A percentile compares a stretch with the other conserved stretches of the same genome.
Conservation (phyloP, 805 yeast species). For the Suhomyces vadensis region DNA sequence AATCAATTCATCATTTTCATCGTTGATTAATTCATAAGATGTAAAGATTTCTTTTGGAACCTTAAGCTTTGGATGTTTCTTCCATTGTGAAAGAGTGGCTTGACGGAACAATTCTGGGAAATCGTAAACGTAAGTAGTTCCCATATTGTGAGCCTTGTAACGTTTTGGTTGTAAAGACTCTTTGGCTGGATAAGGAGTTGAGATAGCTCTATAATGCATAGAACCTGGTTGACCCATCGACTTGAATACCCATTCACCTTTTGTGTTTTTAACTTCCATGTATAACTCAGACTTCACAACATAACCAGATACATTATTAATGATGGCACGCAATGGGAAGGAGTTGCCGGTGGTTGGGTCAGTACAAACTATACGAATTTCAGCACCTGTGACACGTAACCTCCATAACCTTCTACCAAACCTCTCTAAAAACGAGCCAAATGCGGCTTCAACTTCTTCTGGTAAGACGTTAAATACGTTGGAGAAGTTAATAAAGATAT, state of each 20-base stretch:
- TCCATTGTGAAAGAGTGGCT: constrained; percentile 86
- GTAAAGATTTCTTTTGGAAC: constrained; percentile 77
- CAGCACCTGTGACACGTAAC: constrained; percentile 95
- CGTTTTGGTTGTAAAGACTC: constrained; percentile 98
- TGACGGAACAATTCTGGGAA: constrained; percentile 99
- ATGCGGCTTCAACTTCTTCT: constrained; percentile 94
- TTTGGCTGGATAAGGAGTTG: constrained; percentile 96
- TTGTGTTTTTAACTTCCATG: constrained; percentile 87
- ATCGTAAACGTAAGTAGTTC: constrained; percentile 96
- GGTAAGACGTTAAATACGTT: constrained; percentile 94
- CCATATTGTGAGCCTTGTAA: constrained; percentile 97
- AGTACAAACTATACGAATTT: constrained; percentile 91
- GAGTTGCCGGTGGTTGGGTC: constrained; percentile 86
- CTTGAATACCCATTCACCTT: constrained; percentile 97
- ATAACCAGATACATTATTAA: constrained; percentile 94
- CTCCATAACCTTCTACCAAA: constrained; percentile 97
- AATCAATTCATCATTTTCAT: constrained; percentile 69
- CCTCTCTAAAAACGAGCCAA: constrained; percentile 96
- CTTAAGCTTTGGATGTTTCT: constrained; percentile 55
- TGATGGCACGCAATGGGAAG: constrained; percentile 94
- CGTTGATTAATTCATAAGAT: constrained; percentile 84
- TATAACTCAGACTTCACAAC: constrained; percentile 95
- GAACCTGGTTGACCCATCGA: constrained; percentile 93
- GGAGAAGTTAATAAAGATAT: constrained; percentile 94
- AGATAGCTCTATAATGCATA: constrained; percentile 95